Evolutionary conservation across 1,284 basidiomycete genomes (phyloP).

Genomic region (Cryptococcus amylolentus): DNA sequence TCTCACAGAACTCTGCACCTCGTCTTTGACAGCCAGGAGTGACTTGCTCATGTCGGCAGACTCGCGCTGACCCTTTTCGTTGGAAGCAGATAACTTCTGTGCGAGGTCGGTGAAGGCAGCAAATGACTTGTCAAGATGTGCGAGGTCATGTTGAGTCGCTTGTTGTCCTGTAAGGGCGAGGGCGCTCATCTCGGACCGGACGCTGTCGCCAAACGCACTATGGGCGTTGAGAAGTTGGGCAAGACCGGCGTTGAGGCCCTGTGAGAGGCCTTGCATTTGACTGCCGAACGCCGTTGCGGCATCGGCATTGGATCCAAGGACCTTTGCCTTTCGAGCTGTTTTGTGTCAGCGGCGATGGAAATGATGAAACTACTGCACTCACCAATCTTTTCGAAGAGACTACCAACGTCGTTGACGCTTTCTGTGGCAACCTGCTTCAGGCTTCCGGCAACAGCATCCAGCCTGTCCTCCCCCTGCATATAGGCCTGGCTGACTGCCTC

Average conservation of each 20-base stretch:
- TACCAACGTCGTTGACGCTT: conserved; percentile 67
- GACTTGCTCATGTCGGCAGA: conserved; percentile 49
- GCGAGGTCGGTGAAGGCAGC: conserved; percentile 62
- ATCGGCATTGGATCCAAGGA: conserved; percentile 64
- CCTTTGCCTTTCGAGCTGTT: conserved; percentile 68
- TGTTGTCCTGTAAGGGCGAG: conserved; percentile 58
- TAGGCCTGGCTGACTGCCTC: conserved; percentile 69
- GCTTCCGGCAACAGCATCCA: conserved; percentile 68
- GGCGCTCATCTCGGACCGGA: conserved; percentile 59
- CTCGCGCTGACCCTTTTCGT: conserved; percentile 57
- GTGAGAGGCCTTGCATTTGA: conserved; percentile 59
- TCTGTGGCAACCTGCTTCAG: conserved; percentile 66
- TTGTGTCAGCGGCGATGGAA: neutral
- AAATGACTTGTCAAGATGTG: conserved; percentile 51
- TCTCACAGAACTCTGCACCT: conserved; percentile 40
- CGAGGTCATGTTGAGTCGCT: conserved; percentile 29
- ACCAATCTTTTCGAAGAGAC: conserved; percentile 82
- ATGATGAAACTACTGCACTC: conserved; percentile 22
- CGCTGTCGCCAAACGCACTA: conserved; percentile 47
- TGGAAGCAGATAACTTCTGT: conserved; percentile 57
- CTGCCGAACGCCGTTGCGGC: conserved; percentile 62
- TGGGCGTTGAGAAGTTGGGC: conserved; percentile 53
- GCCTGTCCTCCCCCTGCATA: conserved; percentile 65
- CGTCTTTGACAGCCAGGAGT: conserved; percentile 29
- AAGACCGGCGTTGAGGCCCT: conserved; percentile 62